Evolutionary conservation across 306 rosid genomes (phyloP).

Genomic region (Vigna angularis): DNA sequence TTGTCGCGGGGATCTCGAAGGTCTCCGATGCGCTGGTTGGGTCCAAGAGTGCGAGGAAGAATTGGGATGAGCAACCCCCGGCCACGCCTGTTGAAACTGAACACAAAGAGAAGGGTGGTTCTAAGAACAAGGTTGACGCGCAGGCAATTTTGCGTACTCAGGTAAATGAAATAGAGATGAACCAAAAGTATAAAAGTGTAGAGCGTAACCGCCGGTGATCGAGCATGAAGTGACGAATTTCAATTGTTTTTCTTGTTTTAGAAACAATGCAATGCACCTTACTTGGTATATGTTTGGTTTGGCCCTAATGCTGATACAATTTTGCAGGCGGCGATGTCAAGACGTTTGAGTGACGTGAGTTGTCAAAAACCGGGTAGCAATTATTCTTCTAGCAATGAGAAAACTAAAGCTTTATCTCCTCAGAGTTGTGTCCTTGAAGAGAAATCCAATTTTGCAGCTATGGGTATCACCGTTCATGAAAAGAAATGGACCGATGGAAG

Average conservation of each 20-base stretch:
- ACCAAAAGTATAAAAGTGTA: not conserved
- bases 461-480: conserved; percentile 77
- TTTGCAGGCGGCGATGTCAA: conserved; percentile 83
- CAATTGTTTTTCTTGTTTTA: not conserved
- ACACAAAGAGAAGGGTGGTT: conserved; percentile 57
- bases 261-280: not conserved
- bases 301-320: not conserved
- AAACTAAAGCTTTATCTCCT: conserved; percentile 48
- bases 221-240: not conserved
- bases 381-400: conserved; percentile 59
- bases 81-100: conserved; percentile 53
- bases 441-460: conserved; percentile 53
- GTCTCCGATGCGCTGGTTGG: conserved; percentile 77
- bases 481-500: conserved; percentile 97
- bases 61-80: conserved; percentile 77
- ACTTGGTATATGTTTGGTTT: not conserved
- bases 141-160: conserved; percentile 84
- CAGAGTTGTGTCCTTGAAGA: conserved; percentile 42
- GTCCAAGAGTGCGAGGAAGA: conserved; percentile 73
- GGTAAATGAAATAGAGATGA: conserved; percentile 49
- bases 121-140: conserved; percentile 68
- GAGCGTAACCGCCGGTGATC: too few relatives aligned
- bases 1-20: conserved; percentile 74
- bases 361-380: conserved; percentile 54
- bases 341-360: conserved; percentile 83